Evolutionary conservation across 1,284 basidiomycete genomes (phyloP).

Genomic region (Leccinum angustisporum): DNA sequence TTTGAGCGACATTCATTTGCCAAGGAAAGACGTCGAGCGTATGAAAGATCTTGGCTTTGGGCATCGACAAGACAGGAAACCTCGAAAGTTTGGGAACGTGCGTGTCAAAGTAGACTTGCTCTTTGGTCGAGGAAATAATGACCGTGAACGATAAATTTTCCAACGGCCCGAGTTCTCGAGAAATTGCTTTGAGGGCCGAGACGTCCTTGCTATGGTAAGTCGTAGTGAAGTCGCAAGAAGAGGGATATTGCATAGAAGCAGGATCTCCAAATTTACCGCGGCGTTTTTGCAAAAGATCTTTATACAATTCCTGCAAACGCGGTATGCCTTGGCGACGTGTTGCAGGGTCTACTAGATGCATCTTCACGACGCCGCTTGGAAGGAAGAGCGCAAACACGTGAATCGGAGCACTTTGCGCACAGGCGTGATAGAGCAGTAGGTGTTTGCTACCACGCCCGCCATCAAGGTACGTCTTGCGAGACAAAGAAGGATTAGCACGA

Average conservation of each 20-base stretch:
- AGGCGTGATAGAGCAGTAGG: conserved; percentile 91
- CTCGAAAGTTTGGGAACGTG: conserved; percentile 72
- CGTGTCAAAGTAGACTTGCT: conserved; percentile 82
- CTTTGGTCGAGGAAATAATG: conserved; percentile 85
- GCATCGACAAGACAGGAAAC: conserved; percentile 89
- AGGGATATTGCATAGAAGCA: conserved; percentile 66
- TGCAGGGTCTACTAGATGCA: conserved; percentile 92
- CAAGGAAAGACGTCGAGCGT: conserved; percentile 77
- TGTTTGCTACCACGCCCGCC: conserved; percentile 76
- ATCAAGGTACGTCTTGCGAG: conserved; percentile 75
- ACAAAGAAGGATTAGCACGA: conserved; percentile 55
- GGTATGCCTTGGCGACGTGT: conserved; percentile 81
- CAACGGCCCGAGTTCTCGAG: conserved; percentile 79
- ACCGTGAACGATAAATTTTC: conserved; percentile 75
- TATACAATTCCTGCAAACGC: conserved; percentile 76
- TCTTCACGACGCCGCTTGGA: conserved; percentile 67
- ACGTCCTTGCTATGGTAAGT: conserved; percentile 80
- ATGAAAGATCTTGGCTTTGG: conserved; percentile 72
- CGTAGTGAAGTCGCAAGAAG: conserved; percentile 68
- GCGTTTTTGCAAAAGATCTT: conserved; percentile 51
- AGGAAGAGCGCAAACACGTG: conserved; percentile 93
- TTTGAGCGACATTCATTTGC: conserved; percentile 69
- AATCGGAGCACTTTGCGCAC: conserved; percentile 68
- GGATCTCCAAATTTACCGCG: conserved; percentile 41
- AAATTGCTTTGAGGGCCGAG: conserved; percentile 85